Evolutionary conservation across 1,284 basidiomycete species (phyloP), one percentile per base, ranked within the genome.

Genomic region (Fistulina hepatica): DNA sequence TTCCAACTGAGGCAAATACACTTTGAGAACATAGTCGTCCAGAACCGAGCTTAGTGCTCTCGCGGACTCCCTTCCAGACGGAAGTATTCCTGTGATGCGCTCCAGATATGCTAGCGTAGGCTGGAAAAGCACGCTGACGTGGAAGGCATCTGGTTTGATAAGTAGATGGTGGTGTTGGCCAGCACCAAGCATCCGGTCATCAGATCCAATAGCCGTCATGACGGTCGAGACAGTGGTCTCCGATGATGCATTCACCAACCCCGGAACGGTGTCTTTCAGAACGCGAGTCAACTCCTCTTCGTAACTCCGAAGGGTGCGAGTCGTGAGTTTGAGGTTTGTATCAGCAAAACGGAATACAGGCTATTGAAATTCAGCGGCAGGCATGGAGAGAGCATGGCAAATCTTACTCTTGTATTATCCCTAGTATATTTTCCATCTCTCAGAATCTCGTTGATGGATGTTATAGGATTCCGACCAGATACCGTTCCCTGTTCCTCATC

Each of bases 1-100:
- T 58, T 97, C 93, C 43, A 98, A 61, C 56, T 95, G 91, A 1
- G 94, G 93, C 28, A 98, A 62, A 61, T 97, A 98, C 1, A 92
- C 81, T 44, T 83, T 84, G 37, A 90, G 67, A 6, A 99, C 92
- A 55, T 98, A 98, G 40, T 97, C 91, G 45, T 97, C 91, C 42
- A 99, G 56, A 22, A 93, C 75, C 11, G 71, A 68, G 31, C 77
- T 81, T 24, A 90, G 84, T 2, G 79, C 73, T 39, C 72, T 67
- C 16, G 76, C 75, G 24, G 76, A 74, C 47, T 86, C 85, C 21
- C 73, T 49, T 2, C 82, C 86, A 16, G 76, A 70, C 2, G 89
- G 89, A 16, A 93, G 64, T 16, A 85, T 67, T 16, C 77, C 72
- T 22, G 76, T 60, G 28, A 85, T 64, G 11, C 83, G 75, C 41